phyloP scores from a whole-genome alignment of 2,329 filamentous ascomycete species.

The Neurospora sp. region DNA sequence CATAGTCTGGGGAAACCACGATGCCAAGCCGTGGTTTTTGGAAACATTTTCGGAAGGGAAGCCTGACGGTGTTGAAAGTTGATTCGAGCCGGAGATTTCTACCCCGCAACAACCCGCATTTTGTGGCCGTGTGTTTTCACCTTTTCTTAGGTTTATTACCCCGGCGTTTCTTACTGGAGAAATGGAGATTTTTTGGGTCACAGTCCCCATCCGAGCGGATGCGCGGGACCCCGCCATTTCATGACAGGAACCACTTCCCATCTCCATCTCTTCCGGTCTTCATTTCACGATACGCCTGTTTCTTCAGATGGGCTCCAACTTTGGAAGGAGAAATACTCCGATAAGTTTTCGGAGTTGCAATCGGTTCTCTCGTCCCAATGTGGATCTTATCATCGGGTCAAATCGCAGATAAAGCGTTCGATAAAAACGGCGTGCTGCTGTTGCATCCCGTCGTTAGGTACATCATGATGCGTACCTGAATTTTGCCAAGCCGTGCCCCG shows the following conservation, averaged over 20 bases:
- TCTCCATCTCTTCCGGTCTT: background rate
- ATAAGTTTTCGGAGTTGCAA: background rate
- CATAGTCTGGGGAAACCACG: background rate
- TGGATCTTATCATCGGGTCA: background rate
- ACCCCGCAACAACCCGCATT: background rate
- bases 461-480: background rate
- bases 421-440: background rate
- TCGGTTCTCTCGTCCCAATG: background rate
- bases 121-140: background rate
- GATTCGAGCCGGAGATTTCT: background rate
- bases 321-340: background rate
- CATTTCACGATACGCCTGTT: background rate
- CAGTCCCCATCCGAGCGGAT: background rate
- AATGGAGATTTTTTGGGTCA: background rate
- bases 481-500: background rate
- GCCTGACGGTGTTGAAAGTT: background rate
- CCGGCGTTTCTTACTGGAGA: background rate
- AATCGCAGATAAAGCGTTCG: background rate
- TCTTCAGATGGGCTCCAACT: background rate
- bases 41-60: background rate
- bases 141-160: background rate
- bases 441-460: background rate
- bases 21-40: background rate
- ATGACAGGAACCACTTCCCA: background rate
- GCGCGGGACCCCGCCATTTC: background rate